Percentiles rank a stretch among this genome's conserved stretches.
These are phyloP conservation scores for Dactylella cylindrospora DNA, from an alignment of 2,329 filamentous ascomycete genomes.

Conservation along the genomic window DNA sequence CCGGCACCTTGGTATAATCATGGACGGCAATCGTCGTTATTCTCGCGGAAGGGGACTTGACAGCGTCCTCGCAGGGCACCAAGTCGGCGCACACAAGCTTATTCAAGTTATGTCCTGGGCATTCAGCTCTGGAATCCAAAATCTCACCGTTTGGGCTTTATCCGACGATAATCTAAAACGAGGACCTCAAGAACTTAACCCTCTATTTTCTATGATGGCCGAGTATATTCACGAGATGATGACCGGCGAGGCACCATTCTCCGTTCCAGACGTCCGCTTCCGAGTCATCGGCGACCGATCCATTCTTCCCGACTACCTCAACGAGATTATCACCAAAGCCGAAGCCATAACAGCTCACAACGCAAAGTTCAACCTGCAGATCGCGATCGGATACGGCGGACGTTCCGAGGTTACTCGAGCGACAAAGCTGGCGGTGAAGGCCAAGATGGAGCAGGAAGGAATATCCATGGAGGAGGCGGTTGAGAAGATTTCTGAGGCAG, in stretches of 20 bases:
- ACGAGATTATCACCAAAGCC: constrained; percentile 24
- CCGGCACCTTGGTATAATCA: constrained; percentile 26
- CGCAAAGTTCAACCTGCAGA: constrained; percentile 29
- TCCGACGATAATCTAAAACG: constrained; percentile 38
- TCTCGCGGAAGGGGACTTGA: constrained; percentile 11
- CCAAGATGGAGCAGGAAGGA: constrained; percentile 17
- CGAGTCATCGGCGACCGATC: constrained; percentile 28
- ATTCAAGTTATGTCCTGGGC: constrained; percentile 34
- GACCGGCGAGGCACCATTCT: constrained; percentile 24
- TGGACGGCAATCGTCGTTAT: constrained; percentile 39
- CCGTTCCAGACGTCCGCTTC: constrained; percentile 21
- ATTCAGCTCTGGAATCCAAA: constrained; percentile 23
- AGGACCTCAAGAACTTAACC: constrained; percentile 28
- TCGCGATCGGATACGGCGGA: constrained; percentile 35
- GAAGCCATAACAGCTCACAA: constrained; percentile 18
- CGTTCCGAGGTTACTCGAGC: constrained; percentile 37
- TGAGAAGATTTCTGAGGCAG: constrained; percentile 16
- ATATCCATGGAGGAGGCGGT: constrained; percentile 26
- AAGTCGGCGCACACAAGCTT: constrained; percentile 36
- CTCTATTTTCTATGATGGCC: constrained; percentile 29
- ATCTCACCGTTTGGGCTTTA: constrained; percentile 32
- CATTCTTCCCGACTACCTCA: constrained; percentile 27
- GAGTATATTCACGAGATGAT: constrained; percentile 34
- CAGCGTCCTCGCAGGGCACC: constrained; percentile 24
- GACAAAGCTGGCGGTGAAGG: constrained; percentile 16